phyloP scores from a whole-genome alignment of 768 basidiomycete species.

The Suillus decipiens region DNA sequence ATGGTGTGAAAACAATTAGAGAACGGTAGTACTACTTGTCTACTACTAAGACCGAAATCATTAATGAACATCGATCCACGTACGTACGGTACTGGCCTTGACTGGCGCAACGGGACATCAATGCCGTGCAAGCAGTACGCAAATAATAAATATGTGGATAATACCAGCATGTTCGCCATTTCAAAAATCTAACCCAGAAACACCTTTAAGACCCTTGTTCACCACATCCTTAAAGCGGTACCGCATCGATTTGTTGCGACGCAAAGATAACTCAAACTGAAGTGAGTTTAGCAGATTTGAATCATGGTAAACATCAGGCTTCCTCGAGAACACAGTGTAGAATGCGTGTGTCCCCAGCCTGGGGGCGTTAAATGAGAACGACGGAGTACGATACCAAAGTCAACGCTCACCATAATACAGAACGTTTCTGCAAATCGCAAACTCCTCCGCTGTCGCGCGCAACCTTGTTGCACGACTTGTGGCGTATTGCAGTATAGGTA shows the following conservation, averaged over 20 bases:
- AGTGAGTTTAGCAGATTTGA: constrained; percentile 49
- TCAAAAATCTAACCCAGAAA: constrained; percentile 24
- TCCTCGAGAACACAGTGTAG: constrained; percentile 58
- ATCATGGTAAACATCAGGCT: constrained; percentile 47
- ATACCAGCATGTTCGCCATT: not conserved
- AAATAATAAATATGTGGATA: not conserved
- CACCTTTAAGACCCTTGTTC: constrained; percentile 43
- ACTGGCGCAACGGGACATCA: not conserved
- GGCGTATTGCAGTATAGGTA: constrained; percentile 52
- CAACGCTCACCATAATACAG: constrained; percentile 60
- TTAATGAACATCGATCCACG: not conserved
- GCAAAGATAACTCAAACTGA: constrained; percentile 48
- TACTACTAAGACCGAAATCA: not conserved
- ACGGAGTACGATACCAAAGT: not conserved
- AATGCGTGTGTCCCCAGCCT: constrained; percentile 89
- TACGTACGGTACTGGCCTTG: not conserved
- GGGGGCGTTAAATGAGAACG: constrained; percentile 10
- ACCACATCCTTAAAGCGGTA: constrained; percentile 50
- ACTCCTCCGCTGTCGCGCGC: constrained; percentile 39
- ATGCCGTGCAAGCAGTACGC: not conserved
- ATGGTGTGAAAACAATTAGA: not conserved
- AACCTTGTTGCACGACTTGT: constrained; percentile 43
- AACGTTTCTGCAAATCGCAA: constrained; percentile 48
- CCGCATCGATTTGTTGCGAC: constrained; percentile 44
- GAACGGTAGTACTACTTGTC: not conserved